These are phyloP conservation scores for Rhodotorula sp. DNA, from an alignment of 1,284 basidiomycete genomes.

Conservation along the genomic window DNA sequence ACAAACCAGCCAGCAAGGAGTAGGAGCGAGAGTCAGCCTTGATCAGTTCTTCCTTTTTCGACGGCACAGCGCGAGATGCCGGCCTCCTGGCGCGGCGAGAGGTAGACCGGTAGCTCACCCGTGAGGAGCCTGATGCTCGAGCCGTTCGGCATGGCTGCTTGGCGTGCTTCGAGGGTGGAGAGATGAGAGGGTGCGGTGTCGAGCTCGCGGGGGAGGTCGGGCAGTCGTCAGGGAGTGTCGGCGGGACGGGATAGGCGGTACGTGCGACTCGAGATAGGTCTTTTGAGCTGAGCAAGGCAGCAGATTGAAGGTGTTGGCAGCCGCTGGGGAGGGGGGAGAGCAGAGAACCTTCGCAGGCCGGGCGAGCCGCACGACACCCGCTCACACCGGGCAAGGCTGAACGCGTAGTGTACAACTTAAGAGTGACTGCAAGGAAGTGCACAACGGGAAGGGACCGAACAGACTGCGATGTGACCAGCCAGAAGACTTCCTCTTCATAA, in stretches of 20 bases:
- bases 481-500: background rate
- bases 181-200: background rate
- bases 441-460: too few relatives aligned
- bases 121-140: constrained; percentile 91
- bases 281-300: too few relatives aligned
- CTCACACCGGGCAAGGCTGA: too few relatives aligned
- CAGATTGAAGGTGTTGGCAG: too few relatives aligned
- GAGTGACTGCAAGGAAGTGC: too few relatives aligned
- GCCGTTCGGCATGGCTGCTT: constrained; percentile 62
- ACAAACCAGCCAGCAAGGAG: background rate
- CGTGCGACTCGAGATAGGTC: background rate
- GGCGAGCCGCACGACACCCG: too few relatives aligned
- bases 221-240: background rate
- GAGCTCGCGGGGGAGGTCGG: background rate
- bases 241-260: background rate
- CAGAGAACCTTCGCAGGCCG: too few relatives aligned
- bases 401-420: too few relatives aligned
- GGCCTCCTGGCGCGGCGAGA: too few relatives aligned
- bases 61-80: background rate
- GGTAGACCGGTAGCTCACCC: constrained; percentile 57
- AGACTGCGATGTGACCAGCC: background rate
- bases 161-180: background rate
- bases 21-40: constrained; percentile 6
- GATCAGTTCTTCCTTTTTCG: background rate
- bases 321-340: too few relatives aligned